These are phyloP conservation scores for Asterionellopsis glacialis DNA, from an alignment of 108 stramenopile genomes.

Conservation along the genomic window DNA sequence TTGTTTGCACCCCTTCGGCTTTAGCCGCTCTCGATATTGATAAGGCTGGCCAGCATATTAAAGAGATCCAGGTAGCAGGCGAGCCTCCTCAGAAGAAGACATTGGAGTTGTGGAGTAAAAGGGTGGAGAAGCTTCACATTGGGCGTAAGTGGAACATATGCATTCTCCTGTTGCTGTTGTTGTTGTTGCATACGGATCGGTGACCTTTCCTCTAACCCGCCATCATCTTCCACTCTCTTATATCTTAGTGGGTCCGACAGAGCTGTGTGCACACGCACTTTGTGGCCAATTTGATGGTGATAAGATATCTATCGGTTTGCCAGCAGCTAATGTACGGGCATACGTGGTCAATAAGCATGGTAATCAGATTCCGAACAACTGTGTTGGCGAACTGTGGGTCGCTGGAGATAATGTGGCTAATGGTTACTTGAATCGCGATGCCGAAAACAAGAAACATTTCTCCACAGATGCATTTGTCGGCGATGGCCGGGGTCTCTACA, in stretches of 20 bases:
- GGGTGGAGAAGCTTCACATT: too few species aligned
- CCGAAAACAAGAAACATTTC: neutral
- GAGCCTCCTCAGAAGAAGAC: slow-evolving; percentile 8
- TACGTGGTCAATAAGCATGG: slow-evolving; percentile 10
- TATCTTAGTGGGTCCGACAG: slow-evolving; percentile 19
- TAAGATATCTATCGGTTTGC: slow-evolving; percentile 18
- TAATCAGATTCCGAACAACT: slow-evolving; percentile 9
- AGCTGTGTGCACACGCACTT: slow-evolving; percentile 20
- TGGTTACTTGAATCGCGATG: slow-evolving; percentile 12
- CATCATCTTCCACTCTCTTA: slow-evolving; percentile 5
- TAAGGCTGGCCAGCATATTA: slow-evolving; percentile 7
- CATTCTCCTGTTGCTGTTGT: slow-evolving; percentile 6
- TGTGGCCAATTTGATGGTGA: slow-evolving; percentile 24
- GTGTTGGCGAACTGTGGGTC: slow-evolving; percentile 14
- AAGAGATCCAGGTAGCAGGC: slow-evolving; percentile 21
- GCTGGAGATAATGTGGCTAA: slow-evolving; percentile 9
- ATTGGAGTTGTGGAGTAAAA: too few species aligned
- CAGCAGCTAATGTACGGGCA: slow-evolving; percentile 18
- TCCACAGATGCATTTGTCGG: neutral
- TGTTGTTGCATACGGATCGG: too few species aligned
- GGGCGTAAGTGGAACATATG: slow-evolving; percentile 4
- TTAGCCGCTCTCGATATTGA: slow-evolving; percentile 17
- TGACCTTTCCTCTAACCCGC: too few species aligned
- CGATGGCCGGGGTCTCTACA: slow-evolving; percentile 8
- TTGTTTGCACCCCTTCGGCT: slow-evolving; percentile 24